phyloP scores from a whole-genome alignment of 1,284 basidiomycete species.

The Cystobasidium slooffiae region DNA sequence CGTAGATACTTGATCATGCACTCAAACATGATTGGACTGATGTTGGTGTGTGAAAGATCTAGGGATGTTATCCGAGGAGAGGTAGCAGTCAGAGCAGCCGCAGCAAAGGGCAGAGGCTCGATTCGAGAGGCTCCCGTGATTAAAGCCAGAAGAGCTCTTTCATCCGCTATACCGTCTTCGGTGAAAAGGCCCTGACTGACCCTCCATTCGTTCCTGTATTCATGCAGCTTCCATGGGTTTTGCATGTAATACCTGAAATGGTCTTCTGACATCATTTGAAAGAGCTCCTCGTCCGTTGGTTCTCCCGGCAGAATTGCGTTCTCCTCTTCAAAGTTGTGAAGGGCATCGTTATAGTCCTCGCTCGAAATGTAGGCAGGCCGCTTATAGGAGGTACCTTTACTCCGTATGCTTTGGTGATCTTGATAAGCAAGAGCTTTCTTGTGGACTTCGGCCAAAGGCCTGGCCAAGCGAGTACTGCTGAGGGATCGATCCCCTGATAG shows the following conservation, averaged over 20 bases:
- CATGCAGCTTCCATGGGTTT: not conserved
- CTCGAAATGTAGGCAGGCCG: not conserved
- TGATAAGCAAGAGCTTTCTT: not conserved
- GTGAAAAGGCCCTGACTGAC: not conserved
- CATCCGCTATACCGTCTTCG: not conserved
- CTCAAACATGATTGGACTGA: slow-evolving; percentile 1
- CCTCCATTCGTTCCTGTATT: slow-evolving; percentile 1
- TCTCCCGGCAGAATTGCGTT: not conserved
- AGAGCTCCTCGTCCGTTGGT: not conserved
- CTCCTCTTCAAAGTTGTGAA: not conserved
- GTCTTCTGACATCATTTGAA: slow-evolving; percentile 4
- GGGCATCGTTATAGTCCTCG: not conserved
- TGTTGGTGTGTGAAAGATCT: slow-evolving; percentile 8
- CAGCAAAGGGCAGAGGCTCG: not conserved
- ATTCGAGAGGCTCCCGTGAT: not conserved
- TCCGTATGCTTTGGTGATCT: not conserved
- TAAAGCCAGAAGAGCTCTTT: slow-evolving; percentile 1
- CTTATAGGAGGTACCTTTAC: no score
- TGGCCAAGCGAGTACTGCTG: not conserved
- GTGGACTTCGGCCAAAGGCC: not conserved
- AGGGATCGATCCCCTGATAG: not conserved
- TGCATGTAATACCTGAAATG: not conserved
- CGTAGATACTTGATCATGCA: not conserved
- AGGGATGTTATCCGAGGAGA: not conserved
- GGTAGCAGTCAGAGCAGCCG: slow-evolving; percentile 3